phyloP scores from a whole-genome alignment of 2,329 filamentous ascomycete species.

The Knoxdaviesia capensis region DNA sequence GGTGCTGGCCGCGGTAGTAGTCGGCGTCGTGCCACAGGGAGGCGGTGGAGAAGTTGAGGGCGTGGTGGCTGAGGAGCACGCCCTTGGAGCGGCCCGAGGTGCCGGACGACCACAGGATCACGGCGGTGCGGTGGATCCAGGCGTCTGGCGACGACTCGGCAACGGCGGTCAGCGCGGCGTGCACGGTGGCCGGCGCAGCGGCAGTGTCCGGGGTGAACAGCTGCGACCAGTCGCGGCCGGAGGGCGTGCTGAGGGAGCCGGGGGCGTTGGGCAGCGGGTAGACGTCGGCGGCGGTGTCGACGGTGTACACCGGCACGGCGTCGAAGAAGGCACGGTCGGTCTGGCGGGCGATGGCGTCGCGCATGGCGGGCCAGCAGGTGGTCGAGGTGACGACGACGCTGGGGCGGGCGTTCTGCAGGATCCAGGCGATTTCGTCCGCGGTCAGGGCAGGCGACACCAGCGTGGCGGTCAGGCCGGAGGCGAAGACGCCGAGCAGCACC shows the following conservation, averaged over 20 bases:
- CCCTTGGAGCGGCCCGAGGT: constrained; percentile 60
- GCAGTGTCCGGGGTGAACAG: constrained; percentile 27
- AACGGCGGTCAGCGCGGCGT: too few species aligned
- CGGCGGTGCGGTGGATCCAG: constrained; percentile 32
- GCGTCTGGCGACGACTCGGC: neutral
- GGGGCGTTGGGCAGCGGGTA: constrained; percentile 11
- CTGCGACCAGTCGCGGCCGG: constrained; percentile 33
- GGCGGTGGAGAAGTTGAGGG: constrained; percentile 36
- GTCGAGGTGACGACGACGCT: constrained; percentile 16
- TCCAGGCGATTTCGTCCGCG: constrained; percentile 18
- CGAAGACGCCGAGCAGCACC: constrained; percentile 15
- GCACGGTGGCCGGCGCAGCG: constrained; percentile 29
- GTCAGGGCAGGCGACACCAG: constrained; percentile 19
- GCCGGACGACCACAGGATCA: constrained; percentile 30
- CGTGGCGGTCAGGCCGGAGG: constrained; percentile 18
- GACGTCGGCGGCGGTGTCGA: constrained; percentile 13
- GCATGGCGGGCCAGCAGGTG: constrained; percentile 12
- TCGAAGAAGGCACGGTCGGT: constrained; percentile 13
- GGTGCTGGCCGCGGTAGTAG: constrained; percentile 14
- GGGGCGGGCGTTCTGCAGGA: constrained; percentile 19
- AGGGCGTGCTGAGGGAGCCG: neutral
- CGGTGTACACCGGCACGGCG: constrained; percentile 39
- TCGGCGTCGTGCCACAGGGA: constrained; percentile 29
- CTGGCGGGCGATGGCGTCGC: constrained; percentile 14
- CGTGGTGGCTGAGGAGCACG: constrained; percentile 49